Percentiles rank a stretch among this genome's conserved stretches.
Conservation (phyloP, 2,329 filamentous ascomycete genomes). For the Sporothrix curviconia region DNA sequence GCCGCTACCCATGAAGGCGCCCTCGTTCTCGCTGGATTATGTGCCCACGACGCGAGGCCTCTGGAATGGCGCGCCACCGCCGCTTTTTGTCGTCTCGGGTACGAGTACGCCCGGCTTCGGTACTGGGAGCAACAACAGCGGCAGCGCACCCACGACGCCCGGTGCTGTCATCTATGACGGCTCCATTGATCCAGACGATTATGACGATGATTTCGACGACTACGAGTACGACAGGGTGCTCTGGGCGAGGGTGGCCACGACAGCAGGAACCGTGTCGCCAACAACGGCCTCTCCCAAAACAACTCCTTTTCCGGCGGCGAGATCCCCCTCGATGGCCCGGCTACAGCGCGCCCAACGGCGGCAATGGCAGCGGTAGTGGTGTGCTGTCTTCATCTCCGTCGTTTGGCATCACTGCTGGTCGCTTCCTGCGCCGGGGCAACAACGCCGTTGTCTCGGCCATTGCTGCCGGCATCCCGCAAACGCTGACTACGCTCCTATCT, state of each 20-base stretch:
- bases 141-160: background rate
- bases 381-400: constrained; percentile 52
- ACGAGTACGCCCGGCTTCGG: constrained; percentile 35
- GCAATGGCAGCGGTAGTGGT: constrained; percentile 22
- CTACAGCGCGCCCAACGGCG: constrained; percentile 30
- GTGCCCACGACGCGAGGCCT: constrained; percentile 43
- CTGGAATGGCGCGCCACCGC: constrained; percentile 1
- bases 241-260: constrained; percentile 46
- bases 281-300: constrained; percentile 25
- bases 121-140: constrained; percentile 13
- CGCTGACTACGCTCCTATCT: constrained; percentile 34
- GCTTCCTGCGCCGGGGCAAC: constrained; percentile 47
- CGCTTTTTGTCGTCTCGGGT: background rate
- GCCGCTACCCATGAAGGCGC: constrained; percentile 58
- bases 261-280: constrained; percentile 32
- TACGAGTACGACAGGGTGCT: constrained; percentile 49
- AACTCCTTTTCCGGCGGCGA: constrained; percentile 57
- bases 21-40: constrained; percentile 60
- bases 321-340: constrained; percentile 49
- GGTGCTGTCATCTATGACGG: constrained; percentile 16
- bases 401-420: constrained; percentile 33
- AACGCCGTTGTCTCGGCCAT: constrained; percentile 51
- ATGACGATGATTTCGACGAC: constrained; percentile 43
- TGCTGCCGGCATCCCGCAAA: constrained; percentile 47
- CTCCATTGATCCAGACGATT: constrained; percentile 18